phyloP scores from a whole-genome alignment of 371 early-diverging fungal genomes.

The Syncephalastrum monosporum region DNA sequence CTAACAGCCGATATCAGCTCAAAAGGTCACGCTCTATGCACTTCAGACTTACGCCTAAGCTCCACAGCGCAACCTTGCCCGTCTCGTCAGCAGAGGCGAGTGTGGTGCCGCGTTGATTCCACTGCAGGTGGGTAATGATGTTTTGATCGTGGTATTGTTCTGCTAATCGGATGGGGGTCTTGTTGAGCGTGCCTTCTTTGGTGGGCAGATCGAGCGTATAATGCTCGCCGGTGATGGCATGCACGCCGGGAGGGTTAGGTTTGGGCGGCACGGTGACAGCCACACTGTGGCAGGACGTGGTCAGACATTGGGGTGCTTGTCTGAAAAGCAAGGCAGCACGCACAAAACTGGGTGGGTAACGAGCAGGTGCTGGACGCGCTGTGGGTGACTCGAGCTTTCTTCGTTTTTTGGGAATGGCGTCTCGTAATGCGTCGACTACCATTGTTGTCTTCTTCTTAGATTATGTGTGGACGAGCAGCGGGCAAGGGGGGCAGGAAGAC shows the following conservation, averaged over 20 bases:
- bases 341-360: slow-evolving; percentile 20
- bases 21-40: background rate
- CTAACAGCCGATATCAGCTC: slow-evolving; percentile 13
- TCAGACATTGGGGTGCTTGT: slow-evolving; percentile 30
- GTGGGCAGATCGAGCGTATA: slow-evolving; percentile 18
- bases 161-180: slow-evolving; percentile 26
- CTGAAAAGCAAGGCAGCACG: slow-evolving; percentile 29
- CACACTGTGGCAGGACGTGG: slow-evolving; percentile 30
- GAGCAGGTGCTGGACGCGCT: slow-evolving; percentile 5
- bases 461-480: no score
- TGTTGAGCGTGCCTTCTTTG: slow-evolving; percentile 14
- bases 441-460: no score
- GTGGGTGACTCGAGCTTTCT: slow-evolving; percentile 12
- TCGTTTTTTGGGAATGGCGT: slow-evolving; percentile 13
- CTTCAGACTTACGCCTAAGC: slow-evolving; percentile 27
- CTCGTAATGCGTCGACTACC: background rate
- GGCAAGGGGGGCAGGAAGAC: no score
- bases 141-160: slow-evolving; percentile 37
- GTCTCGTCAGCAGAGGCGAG: slow-evolving; percentile 48
- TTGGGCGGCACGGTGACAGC: slow-evolving; percentile 27
- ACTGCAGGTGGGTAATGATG: slow-evolving; percentile 41
- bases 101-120: slow-evolving; percentile 44
- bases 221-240: slow-evolving; percentile 34
- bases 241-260: slow-evolving; percentile 23
- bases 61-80: slow-evolving; percentile 44